Conservation (phyloP, 1,284 basidiomycete genomes). For the Cryptococcus deneoformans region DNA sequence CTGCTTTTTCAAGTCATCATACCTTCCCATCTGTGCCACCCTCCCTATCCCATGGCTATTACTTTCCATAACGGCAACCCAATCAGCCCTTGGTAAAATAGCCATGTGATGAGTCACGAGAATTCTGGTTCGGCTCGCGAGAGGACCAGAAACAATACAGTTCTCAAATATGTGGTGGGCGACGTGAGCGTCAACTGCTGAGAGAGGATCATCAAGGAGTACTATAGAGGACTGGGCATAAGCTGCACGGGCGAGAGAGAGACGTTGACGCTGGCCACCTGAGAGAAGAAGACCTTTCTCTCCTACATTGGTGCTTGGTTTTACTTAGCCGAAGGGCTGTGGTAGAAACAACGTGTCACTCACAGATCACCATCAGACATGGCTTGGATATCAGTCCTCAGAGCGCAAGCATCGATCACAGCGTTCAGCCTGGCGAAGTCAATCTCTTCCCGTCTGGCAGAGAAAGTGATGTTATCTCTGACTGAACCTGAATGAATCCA, state of each 20-base stretch:
- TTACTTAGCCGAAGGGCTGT: neutral
- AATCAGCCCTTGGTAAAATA: slow-evolving; percentile 52
- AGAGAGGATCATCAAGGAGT: slow-evolving; percentile 50
- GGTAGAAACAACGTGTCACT: neutral
- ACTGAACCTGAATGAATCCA: slow-evolving; percentile 72
- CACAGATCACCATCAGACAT: slow-evolving; percentile 41
- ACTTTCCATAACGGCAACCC: slow-evolving; percentile 27
- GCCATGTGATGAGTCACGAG: slow-evolving; percentile 68
- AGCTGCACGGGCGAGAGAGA: slow-evolving; percentile 20
- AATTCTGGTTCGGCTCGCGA: slow-evolving; percentile 62
- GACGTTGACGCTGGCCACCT: slow-evolving; percentile 22
- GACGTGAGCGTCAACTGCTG: slow-evolving; percentile 63
- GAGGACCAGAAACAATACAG: slow-evolving; percentile 60
- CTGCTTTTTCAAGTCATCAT: slow-evolving; percentile 26
- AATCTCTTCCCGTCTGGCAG: slow-evolving; percentile 14
- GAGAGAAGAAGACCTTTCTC: slow-evolving; percentile 22
- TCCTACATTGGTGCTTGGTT: slow-evolving; percentile 16
- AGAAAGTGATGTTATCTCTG: slow-evolving; percentile 51
- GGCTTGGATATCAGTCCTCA: slow-evolving; percentile 25
- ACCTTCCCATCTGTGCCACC: slow-evolving; percentile 28
- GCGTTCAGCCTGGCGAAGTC: slow-evolving; percentile 19
- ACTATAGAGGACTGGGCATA: slow-evolving; percentile 17
- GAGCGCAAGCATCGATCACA: slow-evolving; percentile 28
- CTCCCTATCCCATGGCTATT: slow-evolving; percentile 15
- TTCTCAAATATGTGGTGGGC: slow-evolving; percentile 51